Base-by-base conservation (phyloP, 176 grass and related monocot species). In the Carex cristatella region DNA sequence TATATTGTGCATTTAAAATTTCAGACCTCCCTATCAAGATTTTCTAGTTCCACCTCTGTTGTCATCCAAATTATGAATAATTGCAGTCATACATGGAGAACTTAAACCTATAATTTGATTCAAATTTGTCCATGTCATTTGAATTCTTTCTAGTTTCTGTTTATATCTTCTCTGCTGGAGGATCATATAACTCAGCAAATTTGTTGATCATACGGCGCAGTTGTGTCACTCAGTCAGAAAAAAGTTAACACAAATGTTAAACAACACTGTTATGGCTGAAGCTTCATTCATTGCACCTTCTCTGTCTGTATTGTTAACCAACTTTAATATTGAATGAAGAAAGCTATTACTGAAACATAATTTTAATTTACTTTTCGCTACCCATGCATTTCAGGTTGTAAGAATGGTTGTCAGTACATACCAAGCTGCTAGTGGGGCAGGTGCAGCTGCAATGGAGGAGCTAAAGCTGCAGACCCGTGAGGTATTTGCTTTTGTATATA, bases 381-480 rank as follows among this genome's bases (percentile, higher is more conserved):
- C 5, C 9, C 33, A 79, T 16, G 18, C 8, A 38, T 69, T 81
- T 12, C 76, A 99, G 93, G 93, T 99, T 13, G 65, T 84, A 85
- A 95, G 96, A 83, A 95, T 99, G 96, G 88, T 99, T 85, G 93
- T 99, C 59, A 99, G 96, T 87, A 99, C 96, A 10, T 95, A 99
- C 80, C 96, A 99, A 89, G 96, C 96, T 83, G 96, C 93, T 82
- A 99, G 96, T 89, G 96, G 96, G 64, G 96, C 96, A 68, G 93
- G 96, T 86, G 93, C 93, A 86, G 96, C 91, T 10, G 96, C 93
- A 62, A 99, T 99, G 93, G 90, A 92, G 88, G 96, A 99, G 89
- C 90, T 99, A 61, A 83, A 86, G 82, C 87, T 94, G 69, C 93
- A 99, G 78, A 99, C 93, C 80, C 87, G 80, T 61, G 93, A 95